phyloP scores from a whole-genome alignment of 2,329 filamentous ascomycete genomes.

The Madurella fahalii region DNA sequence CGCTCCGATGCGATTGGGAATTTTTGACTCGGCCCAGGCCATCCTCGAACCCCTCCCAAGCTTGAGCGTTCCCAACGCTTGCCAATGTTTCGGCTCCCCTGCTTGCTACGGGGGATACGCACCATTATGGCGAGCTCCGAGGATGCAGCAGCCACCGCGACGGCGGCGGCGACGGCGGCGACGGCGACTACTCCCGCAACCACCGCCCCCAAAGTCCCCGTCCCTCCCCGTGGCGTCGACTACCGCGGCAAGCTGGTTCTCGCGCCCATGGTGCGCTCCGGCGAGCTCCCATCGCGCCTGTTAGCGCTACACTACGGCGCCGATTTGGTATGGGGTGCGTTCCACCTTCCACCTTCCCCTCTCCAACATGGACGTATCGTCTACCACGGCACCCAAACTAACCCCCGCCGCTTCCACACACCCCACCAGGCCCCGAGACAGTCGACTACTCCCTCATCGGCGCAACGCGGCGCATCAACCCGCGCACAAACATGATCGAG shows the following conservation, averaged over 20 bases:
- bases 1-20: background rate
- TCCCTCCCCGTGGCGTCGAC: constrained; percentile 84
- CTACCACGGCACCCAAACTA: background rate
- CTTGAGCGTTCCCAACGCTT: too few relatives aligned
- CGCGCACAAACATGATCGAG: constrained; percentile 73
- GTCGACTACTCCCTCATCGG: constrained; percentile 91
- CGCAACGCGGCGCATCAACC: constrained; percentile 71
- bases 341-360: background rate
- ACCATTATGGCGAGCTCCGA: constrained; percentile 8
- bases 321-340: constrained; percentile 88
- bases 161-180: background rate
- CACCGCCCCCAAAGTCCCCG: constrained; percentile 63
- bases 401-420: background rate
- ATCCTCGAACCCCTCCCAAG: too few relatives aligned
- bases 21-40: background rate
- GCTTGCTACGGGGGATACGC: constrained; percentile 11
- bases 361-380: background rate
- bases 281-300: constrained; percentile 85
- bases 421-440: constrained; percentile 74
- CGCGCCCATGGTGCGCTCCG: constrained; percentile 97
- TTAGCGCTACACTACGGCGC: constrained; percentile 91
- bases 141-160: constrained; percentile 3
- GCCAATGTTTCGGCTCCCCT: constrained; percentile 12
- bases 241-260: constrained; percentile 92
- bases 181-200: background rate